Evolutionary conservation across 257 asterid species (phyloP), one percentile per base, ranked within the genome.

Genomic region (Penstemon eatonii): DNA sequence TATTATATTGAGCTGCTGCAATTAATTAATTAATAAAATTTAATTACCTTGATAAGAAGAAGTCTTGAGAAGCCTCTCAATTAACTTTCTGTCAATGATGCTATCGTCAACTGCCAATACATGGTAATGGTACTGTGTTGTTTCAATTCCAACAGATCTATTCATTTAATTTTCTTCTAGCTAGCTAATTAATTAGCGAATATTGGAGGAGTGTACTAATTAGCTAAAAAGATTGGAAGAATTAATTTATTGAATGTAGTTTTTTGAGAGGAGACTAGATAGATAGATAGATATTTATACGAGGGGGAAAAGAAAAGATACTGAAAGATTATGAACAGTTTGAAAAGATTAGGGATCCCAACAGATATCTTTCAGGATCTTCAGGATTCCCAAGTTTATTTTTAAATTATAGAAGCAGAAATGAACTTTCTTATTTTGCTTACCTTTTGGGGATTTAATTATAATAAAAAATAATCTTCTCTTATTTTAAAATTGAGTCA

Each of bases 31-130:
- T 15, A 15, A 15, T 15, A 0, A 15, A 71, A 54, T 55, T 51
- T 69, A 86, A 87, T 40, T 73, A 86, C 92, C 92, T 79, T 84
- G 83, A 68, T 79, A 81, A 37, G 94, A 87, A 70, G 83, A 84
- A n/a, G 82, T 84, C 60, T 79, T 81, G 74, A 87, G 89, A 45
- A 84, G 87, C 45, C 86, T 79, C 73, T 87, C 90, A 5, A 87
- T 82, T 66, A 87, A 44, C 66, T 79, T 87, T 56, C 90, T 65
- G 47, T 87, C 95, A 25, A 84, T 80, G 63, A 82, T 11, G 78
- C 95, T 81, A 61, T 87, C 95, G 33, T 87, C 95, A 43, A 87
- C 89, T 1, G 87, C 83, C 15, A 81, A 65, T 1, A 78, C 83
- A 61, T 81, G 83, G 58, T 81, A 85, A 70, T 67, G 60, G 18